Conservation (phyloP, 305 asterid species). For the Rubia peregrina region DNA sequence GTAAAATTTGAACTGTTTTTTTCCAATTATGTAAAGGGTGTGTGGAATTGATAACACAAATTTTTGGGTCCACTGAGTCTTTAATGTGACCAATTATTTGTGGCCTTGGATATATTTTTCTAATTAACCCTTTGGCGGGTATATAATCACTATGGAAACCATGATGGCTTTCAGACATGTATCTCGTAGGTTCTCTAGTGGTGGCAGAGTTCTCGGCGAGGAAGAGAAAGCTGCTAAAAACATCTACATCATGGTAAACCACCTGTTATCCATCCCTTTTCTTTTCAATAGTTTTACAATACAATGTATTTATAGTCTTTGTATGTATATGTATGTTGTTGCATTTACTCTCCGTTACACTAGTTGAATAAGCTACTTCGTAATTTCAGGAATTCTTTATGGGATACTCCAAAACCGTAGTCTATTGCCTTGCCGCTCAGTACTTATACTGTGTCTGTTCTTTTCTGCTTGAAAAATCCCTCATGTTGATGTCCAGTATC, state of each 20-base stretch:
- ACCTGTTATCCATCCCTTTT: not conserved
- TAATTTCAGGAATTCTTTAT: not conserved
- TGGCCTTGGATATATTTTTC: not conserved
- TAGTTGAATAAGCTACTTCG: not conserved
- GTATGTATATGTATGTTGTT: not conserved
- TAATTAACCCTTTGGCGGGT: not conserved
- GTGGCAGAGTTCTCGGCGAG: conserved; percentile 66
- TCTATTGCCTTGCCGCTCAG: not conserved
- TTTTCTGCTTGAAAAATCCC: not conserved
- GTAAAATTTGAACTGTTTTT: not conserved
- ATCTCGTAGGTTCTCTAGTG: conserved; percentile 24
- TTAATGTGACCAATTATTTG: not conserved
- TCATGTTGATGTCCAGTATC: not conserved
- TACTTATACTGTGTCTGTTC: not conserved
- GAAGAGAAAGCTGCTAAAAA: conserved; percentile 97
- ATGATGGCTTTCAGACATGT: conserved; percentile 21
- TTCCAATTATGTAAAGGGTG: not conserved
- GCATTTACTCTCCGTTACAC: not conserved
- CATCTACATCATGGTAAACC: conserved; percentile 67
- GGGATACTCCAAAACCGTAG: not conserved
- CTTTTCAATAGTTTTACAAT: not conserved
- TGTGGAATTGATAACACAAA: not conserved
- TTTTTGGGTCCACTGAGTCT: not conserved
- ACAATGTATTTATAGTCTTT: not conserved
- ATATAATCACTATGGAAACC: conserved; percentile 17